A percentile compares a stretch with the other conserved stretches of the same genome.
phyloP scores from a whole-genome alignment of 805 yeast genomes.

The Candida xiaguanensis region DNA sequence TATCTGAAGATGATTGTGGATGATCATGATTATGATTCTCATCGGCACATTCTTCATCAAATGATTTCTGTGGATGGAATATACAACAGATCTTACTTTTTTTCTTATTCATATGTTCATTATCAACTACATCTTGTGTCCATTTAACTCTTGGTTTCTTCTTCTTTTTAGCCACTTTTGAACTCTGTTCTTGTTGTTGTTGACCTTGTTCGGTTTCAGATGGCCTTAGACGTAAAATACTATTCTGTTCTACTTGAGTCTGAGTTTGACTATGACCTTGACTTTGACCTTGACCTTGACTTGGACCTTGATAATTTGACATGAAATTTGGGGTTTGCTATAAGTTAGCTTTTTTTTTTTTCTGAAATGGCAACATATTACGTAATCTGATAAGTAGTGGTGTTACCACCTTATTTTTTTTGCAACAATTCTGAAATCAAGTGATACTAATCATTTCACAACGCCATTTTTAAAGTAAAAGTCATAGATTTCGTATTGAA shows the following conservation, averaged over 20 bases:
- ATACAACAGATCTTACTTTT: conserved; percentile 90
- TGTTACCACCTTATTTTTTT: no score
- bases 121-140: conserved; percentile 84
- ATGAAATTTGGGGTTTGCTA: no score
- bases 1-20: conserved; percentile 38
- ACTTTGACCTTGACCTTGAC: background rate
- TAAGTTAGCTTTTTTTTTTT: no score
- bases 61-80: conserved; percentile 56
- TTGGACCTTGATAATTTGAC: no score
- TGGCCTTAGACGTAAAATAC: conserved; percentile 5
- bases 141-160: conserved; percentile 64
- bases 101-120: conserved; percentile 84
- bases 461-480: no score
- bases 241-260: background rate
- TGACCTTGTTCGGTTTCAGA: background rate
- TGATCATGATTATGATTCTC: conserved; percentile 24
- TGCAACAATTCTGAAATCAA: no score
- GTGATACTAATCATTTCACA: no score
- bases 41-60: conserved; percentile 11
- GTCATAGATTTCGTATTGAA: no score
- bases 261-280: conserved; percentile 1
- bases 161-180: conserved; percentile 15
- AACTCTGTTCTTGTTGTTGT: background rate
- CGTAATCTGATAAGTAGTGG: no score
- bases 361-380: no score